phyloP scores from a whole-genome alignment of 2,329 filamentous ascomycete species.

The Basipetospora sp. region DNA sequence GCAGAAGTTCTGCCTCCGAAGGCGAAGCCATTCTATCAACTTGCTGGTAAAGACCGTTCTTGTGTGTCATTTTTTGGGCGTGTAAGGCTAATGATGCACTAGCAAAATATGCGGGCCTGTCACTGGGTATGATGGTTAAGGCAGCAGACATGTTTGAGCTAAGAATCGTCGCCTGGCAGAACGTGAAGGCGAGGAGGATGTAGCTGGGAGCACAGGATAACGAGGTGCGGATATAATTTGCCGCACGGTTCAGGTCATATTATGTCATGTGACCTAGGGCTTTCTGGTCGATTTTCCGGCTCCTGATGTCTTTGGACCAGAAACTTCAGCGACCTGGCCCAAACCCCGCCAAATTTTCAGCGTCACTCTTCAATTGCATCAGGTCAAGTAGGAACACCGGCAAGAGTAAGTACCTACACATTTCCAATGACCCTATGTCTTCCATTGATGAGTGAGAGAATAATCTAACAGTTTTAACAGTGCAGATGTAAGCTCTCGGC shows the following conservation, averaged over 20 bases:
- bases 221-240: neutral
- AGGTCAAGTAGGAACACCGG: conserved; percentile 35
- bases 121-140: conserved; percentile 4
- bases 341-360: conserved; percentile 11
- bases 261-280: conserved; percentile 5
- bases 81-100: neutral
- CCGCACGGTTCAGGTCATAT: too few relatives aligned
- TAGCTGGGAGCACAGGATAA: too few relatives aligned
- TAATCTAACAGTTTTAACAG: conserved; percentile 41
- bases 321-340: conserved; percentile 6
- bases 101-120: conserved; percentile 2
- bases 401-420: conserved; percentile 38
- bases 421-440: conserved; percentile 6
- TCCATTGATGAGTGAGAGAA: conserved; percentile 1
- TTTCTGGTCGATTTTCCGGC: conserved; percentile 4
- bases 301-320: conserved; percentile 2
- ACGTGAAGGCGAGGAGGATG: too few relatives aligned
- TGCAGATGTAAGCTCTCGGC: conserved; percentile 68
- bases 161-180: conserved; percentile 4
- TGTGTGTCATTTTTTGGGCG: too few relatives aligned
- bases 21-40: conserved; percentile 8
- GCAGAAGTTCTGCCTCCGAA: conserved; percentile 7
- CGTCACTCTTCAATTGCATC: conserved; percentile 12
- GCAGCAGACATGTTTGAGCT: conserved; percentile 9
- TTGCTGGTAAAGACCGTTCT: conserved; percentile 7